phyloP scores from a whole-genome alignment of 2,329 filamentous ascomycete genomes.

The Phaeosphaeriaceae sp. region DNA sequence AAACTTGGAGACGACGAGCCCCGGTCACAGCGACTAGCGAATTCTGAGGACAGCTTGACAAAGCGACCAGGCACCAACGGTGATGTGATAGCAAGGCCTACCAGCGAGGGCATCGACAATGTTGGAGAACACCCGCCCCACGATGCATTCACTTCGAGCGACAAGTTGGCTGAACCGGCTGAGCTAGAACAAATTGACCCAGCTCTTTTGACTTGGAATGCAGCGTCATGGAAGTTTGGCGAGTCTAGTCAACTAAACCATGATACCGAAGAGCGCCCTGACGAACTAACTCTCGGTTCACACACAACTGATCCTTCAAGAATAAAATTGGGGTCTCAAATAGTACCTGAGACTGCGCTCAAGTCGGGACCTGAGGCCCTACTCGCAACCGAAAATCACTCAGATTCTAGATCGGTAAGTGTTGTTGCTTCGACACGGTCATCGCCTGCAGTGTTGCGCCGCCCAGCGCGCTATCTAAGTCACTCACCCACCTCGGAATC shows the following conservation, averaged over 20 bases:
- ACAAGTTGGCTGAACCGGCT: too few relatives aligned
- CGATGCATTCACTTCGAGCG: too few relatives aligned
- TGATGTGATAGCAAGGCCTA: too few relatives aligned
- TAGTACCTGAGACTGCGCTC: not conserved
- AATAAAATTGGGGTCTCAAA: not conserved
- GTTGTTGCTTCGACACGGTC: slow-evolving; percentile 22
- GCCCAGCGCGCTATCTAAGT: slow-evolving; percentile 30
- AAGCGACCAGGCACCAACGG: too few relatives aligned
- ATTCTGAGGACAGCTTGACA: too few relatives aligned
- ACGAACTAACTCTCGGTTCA: not conserved
- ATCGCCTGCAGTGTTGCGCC: slow-evolving; percentile 25
- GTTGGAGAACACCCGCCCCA: too few relatives aligned
- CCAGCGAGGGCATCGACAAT: too few relatives aligned
- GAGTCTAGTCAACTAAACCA: not conserved
- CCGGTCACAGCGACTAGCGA: too few relatives aligned
- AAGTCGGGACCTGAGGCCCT: slow-evolving; percentile 8
- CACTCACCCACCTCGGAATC: slow-evolving; percentile 30
- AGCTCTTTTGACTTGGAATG: too few relatives aligned
- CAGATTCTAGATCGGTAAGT: slow-evolving; percentile 19
- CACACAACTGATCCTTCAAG: not conserved
- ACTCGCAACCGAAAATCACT: slow-evolving; percentile 8
- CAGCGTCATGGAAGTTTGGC: too few relatives aligned
- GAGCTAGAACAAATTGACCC: too few relatives aligned
- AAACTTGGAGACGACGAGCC: too few relatives aligned
- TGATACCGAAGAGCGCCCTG: not conserved